Evolutionary conservation across 441 rosid genomes (phyloP), one percentile per base, ranked within the genome.

Genomic region (Omphalea diandra): DNA sequence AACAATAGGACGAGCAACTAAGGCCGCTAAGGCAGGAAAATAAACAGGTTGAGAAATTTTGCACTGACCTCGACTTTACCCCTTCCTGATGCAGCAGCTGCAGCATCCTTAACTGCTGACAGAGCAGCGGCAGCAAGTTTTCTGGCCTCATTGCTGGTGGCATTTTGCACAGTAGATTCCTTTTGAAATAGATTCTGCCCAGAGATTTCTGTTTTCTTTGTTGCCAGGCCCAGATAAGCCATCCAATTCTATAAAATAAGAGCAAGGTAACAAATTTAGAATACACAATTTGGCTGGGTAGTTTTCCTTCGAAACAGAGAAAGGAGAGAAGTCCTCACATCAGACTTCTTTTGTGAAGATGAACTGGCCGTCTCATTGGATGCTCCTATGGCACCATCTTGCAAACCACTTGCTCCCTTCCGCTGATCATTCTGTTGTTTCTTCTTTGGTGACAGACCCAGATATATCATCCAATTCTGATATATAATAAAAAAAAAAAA

Each of bases 121-220:
- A 93, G 85, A 65, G 98, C 96, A 63, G 97, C 90, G 20, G 92
- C 90, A n/a, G 97, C 97, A 71, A 88, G 61, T 72, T 75, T 81
- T 73, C 76, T 81, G 56, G 82, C 82, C 32, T 83, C 86, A 46
- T 77, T 67, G 65, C 52, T 59, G 0, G 66, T 61, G 38, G 75
- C 70, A 65, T 71, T 77, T 71, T 64, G 74, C 56, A 62, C 18
- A 49, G 17, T 46, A 14, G 70, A 15, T 68, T 31, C 67, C 44
- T 63, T 73, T 12, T 49, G 69, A 26, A 15, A 59, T 64, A 47
- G 41, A 33, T 62, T 70, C 46, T 70, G 68, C 32, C 11, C 53
- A 29, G 58, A 18, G 33, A 43, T 36, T 55, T 67, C 75, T 43
- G 62, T 35, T 69, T 49, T 41, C 70, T 63, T 67, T 56, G 73